Conservation (phyloP, 768 basidiomycete species). For the Pleurotus ostreatus region DNA sequence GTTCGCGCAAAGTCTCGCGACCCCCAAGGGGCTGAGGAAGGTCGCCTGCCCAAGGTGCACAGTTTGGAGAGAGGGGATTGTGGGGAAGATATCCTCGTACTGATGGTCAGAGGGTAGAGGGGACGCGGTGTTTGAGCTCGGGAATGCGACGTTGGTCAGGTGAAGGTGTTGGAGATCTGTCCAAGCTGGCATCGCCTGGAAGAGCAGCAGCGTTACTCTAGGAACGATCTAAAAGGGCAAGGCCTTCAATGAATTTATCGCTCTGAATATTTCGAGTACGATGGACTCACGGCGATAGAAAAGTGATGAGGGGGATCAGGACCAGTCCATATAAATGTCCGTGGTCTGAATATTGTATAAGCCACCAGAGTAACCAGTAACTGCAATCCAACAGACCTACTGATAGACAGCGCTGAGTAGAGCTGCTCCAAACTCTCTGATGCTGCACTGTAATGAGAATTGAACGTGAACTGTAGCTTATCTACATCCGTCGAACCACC, state of each 20-base stretch:
- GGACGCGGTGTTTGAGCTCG: conserved; percentile 7
- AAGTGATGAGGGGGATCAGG: conserved; percentile 61
- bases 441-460: conserved; percentile 31
- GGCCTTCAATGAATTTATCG: not conserved
- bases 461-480: conserved; percentile 29
- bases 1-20: conserved; percentile 29
- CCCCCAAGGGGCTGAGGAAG: conserved; percentile 33
- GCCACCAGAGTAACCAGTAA: not conserved
- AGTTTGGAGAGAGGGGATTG: conserved; percentile 33
- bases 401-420: conserved; percentile 26
- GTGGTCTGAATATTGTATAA: conserved; percentile 30
- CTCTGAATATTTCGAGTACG: not conserved
- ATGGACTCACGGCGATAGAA: conserved; percentile 49
- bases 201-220: conserved; percentile 31
- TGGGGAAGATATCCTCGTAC: conserved; percentile 19
- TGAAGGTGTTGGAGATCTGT: conserved; percentile 39
- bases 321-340: conserved; percentile 51
- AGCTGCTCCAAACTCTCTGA: conserved; percentile 19
- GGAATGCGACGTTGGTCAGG: conserved; percentile 38
- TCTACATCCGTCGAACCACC: conserved; percentile 11
- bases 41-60: conserved; percentile 49
- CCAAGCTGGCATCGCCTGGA: conserved; percentile 37
- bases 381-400: conserved; percentile 27
- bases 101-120: conserved; percentile 8
- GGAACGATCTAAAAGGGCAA: conserved; percentile 37